Conservation (phyloP, 345 rosid species). For the Salix udensis region DNA sequence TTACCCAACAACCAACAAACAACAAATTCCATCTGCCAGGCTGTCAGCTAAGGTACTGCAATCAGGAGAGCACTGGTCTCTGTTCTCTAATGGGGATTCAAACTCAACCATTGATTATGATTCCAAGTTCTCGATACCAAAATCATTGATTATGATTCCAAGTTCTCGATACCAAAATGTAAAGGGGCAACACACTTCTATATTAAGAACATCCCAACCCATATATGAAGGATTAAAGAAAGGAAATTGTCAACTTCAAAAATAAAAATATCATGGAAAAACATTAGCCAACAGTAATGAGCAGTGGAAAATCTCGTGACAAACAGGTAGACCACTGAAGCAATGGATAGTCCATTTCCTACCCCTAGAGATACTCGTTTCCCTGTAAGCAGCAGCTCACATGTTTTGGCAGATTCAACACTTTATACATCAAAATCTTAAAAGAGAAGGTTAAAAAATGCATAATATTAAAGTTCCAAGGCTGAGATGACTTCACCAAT, state of each 20-base stretch:
- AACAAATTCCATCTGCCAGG: not conserved
- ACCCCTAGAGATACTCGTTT: conserved; percentile 1
- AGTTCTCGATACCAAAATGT: not conserved
- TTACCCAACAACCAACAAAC: not conserved
- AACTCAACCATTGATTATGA: too few species aligned
- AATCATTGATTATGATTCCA: too few species aligned
- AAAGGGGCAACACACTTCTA: not conserved
- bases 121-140: too few species aligned
- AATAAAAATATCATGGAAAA: not conserved
- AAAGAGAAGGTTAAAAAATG: not conserved
- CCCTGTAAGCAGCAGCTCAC: not conserved
- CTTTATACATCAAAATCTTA: conserved; percentile 1
- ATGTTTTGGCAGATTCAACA: not conserved
- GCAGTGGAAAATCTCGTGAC: not conserved
- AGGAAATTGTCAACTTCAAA: not conserved
- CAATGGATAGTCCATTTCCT: not conserved
- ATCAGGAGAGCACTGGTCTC: not conserved
- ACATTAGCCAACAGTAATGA: too few species aligned
- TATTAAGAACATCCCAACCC: not conserved
- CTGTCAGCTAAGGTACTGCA: too few species aligned
- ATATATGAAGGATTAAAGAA: too few species aligned
- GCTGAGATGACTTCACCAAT: conserved; percentile 31
- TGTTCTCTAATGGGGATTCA: not conserved
- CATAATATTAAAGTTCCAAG: not conserved
- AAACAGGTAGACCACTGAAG: not conserved